Evolutionary conservation across 306 rosid species (phyloP), one percentile per base, ranked within the genome.

Genomic region (Corylus heterophylla): DNA sequence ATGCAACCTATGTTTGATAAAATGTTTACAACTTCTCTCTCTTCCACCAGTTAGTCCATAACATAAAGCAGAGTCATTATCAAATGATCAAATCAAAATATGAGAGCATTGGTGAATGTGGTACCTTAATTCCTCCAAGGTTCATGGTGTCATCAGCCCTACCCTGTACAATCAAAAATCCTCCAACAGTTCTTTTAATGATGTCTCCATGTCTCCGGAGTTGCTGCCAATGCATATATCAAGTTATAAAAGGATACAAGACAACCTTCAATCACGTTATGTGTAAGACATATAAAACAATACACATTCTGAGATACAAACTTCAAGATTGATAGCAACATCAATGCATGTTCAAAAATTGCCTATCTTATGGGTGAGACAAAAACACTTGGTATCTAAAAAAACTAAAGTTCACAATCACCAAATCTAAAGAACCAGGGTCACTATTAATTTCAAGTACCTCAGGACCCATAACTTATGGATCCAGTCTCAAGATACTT

Each of bases 131-230:
- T 78, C 98, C 98, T 55, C 98, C 97, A 59, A 92, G 93, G 84
- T 89, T 94, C 98, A 94, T 94, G 56, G 98, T 94, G 86, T 92
- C 98, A 79, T 94, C 97, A 39, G 97, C 94, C 86, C 98, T 87
- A 29, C 98, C 98, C 71, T 94, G 97, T 39, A 92, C 95, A 22
- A 80, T 44, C 37, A 83, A 74, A 79, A 83, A 91, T 70, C 98
- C 97, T 59, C 90, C 95, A 39, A 78, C 88, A 1, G 86, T 88
- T 89, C 93, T 86, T 77, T 78, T 91, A 77, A 94, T 18, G 73
- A 92, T 85, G 81, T 94, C 98, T 84, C 98, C 97, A 51, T 91
- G 97, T 87, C 97, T 88, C 83, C 98, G 86, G 64, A 95, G 92
- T 51, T 80, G 81, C 97, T 91, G 92, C 48, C 55, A 49, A 67